These are phyloP conservation scores for Henckelia pumila DNA, from an alignment of 257 asterid genomes.

Conservation along the genomic window DNA sequence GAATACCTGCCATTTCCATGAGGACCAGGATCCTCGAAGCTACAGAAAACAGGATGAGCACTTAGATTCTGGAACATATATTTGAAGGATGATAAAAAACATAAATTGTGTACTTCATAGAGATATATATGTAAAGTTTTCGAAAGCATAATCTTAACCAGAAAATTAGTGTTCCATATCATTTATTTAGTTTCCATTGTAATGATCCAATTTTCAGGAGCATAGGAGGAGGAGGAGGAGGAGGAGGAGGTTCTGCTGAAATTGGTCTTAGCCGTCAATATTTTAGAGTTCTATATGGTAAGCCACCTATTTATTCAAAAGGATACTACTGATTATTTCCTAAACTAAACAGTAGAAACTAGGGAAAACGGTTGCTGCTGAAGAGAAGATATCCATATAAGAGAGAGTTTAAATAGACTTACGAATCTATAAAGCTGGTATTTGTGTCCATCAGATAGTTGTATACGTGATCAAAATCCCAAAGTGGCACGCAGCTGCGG, in stretches of 20 bases:
- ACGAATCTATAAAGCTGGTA: conserved; percentile 51
- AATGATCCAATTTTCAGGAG: background rate
- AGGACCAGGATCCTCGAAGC: conserved; percentile 99
- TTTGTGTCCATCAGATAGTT: conserved; percentile 56
- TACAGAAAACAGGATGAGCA: conserved; percentile 36
- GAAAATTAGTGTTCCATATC: too few relatives aligned
- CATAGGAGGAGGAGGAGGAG: too few relatives aligned
- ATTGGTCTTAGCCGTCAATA: too few relatives aligned
- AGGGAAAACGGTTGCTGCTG: conserved; percentile 1
- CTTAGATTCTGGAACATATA: conserved; percentile 14
- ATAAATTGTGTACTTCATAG: too few relatives aligned
- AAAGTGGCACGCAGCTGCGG: conserved; percentile 55
- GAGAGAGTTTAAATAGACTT: conserved; percentile 23
- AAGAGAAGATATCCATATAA: conserved; percentile 6
- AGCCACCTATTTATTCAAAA: too few relatives aligned
- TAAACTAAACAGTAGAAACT: background rate
- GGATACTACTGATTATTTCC: background rate
- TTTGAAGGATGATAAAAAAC: background rate
- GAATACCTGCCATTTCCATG: conserved; percentile 98
- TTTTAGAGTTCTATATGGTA: too few relatives aligned
- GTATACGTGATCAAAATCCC: conserved; percentile 43
- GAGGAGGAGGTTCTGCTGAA: too few relatives aligned
- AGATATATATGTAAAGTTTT: too few relatives aligned
- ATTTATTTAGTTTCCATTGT: background rate
- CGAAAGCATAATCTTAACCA: too few relatives aligned